Conservation (phyloP, 257 asterid genomes). For the Solanum okadae region DNA sequence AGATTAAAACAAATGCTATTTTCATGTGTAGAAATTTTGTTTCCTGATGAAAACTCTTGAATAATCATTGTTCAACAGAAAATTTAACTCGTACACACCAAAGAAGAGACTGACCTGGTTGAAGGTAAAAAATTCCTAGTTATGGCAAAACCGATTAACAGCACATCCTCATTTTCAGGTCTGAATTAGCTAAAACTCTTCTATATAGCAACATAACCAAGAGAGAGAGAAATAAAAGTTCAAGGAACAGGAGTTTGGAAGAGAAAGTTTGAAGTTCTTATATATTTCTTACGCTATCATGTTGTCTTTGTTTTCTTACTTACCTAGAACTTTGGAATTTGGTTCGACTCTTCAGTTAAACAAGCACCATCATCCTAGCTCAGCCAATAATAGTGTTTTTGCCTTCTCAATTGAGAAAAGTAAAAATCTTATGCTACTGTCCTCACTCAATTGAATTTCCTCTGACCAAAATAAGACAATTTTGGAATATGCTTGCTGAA, state of each 20-base stretch:
- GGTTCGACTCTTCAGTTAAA: neutral
- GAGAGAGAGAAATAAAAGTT: neutral
- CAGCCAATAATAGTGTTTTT: neutral
- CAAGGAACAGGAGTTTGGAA: neutral
- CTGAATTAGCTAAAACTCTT: neutral
- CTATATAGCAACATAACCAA: neutral
- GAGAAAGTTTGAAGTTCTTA: neutral
- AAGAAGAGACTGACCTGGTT: neutral
- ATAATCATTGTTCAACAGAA: neutral
- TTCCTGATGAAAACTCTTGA: neutral
- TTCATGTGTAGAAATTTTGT: neutral
- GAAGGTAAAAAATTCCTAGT: neutral
- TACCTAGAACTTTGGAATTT: neutral
- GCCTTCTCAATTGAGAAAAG: neutral
- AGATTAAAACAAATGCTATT: neutral
- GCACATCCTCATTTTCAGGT: neutral
- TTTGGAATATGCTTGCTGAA: neutral
- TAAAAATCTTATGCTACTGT: neutral
- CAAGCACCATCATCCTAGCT: neutral
- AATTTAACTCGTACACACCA: neutral
- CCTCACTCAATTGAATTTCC: neutral
- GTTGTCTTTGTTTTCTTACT: neutral
- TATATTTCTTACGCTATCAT: neutral
- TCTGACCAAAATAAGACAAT: neutral
- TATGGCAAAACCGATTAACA: neutral